phyloP scores from a whole-genome alignment of 1,139 yeast species.

The Kluyveromyces sp. region DNA sequence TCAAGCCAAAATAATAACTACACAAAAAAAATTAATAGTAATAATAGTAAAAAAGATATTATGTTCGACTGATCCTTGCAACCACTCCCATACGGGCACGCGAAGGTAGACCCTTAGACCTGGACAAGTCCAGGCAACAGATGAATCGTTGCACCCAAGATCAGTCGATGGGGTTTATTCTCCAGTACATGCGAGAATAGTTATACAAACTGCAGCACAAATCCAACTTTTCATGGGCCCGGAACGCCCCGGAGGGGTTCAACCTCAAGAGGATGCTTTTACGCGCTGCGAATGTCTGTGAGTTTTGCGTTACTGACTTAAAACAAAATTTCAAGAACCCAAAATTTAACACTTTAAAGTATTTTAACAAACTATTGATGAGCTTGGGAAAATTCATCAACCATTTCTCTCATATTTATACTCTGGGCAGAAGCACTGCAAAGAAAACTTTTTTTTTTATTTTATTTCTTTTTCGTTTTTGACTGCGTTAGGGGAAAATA shows the following conservation, averaged over 20 bases:
- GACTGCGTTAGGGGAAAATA: background rate
- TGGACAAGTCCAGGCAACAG: slow-evolving; percentile 35
- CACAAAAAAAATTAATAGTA: background rate
- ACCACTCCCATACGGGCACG: slow-evolving; percentile 73
- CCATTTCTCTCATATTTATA: background rate
- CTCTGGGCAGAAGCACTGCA: background rate
- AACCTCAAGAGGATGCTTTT: slow-evolving; percentile 70
- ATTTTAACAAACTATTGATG: too few relatives aligned
- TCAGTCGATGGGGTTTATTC: slow-evolving; percentile 42
- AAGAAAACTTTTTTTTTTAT: background rate
- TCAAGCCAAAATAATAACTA: background rate
- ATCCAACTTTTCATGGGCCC: slow-evolving; percentile 71
- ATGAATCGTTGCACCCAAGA: slow-evolving; percentile 84
- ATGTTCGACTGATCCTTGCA: slow-evolving; percentile 74
- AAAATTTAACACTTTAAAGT: background rate
- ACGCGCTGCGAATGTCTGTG: slow-evolving; percentile 58
- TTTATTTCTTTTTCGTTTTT: too few relatives aligned
- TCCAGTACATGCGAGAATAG: slow-evolving; percentile 49
- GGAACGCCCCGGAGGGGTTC: slow-evolving; percentile 59
- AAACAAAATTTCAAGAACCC: slow-evolving; percentile 1
- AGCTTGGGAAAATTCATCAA: background rate
- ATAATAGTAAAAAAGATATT: slow-evolving; percentile 8
- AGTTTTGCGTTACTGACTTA: slow-evolving; percentile 46
- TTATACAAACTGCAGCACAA: slow-evolving; percentile 34
- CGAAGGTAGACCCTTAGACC: slow-evolving; percentile 74